phyloP scores from a whole-genome alignment of 1,284 basidiomycete genomes.

The Cryptococcus sp. region DNA sequence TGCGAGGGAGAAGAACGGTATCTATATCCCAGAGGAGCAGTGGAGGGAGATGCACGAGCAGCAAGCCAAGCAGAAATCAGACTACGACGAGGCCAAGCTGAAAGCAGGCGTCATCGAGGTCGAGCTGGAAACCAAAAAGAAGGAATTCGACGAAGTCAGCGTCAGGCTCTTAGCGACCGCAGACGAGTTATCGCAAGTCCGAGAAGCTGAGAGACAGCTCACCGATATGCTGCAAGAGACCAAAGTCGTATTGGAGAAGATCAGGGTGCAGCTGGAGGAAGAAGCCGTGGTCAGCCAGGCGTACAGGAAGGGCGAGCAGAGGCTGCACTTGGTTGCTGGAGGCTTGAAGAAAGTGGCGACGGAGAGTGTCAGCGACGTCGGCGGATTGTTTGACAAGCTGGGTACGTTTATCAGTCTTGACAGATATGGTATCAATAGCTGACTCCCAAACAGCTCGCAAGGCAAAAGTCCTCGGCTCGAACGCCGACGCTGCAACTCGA shows the following conservation, averaged over 20 bases:
- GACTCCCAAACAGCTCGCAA: slow-evolving; percentile 66
- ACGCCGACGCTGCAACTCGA: slow-evolving; percentile 65
- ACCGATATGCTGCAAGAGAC: slow-evolving; percentile 62
- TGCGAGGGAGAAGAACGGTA: slow-evolving; percentile 90
- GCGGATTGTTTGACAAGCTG: slow-evolving; percentile 77
- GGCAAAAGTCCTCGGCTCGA: slow-evolving; percentile 65
- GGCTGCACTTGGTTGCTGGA: slow-evolving; percentile 69
- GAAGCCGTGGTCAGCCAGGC: slow-evolving; percentile 74
- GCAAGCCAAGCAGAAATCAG: slow-evolving; percentile 72
- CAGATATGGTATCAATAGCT: not conserved
- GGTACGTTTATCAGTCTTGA: slow-evolving; percentile 57
- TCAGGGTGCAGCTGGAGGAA: slow-evolving; percentile 67
- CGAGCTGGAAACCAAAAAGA: slow-evolving; percentile 74
- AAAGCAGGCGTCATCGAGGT: slow-evolving; percentile 79
- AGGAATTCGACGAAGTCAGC: slow-evolving; percentile 88
- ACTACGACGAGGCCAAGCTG: slow-evolving; percentile 76
- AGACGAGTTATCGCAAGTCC: slow-evolving; percentile 65
- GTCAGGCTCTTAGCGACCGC: slow-evolving; percentile 71
- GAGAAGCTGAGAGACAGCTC: slow-evolving; percentile 60
- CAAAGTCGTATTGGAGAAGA: slow-evolving; percentile 61
- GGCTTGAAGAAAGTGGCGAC: slow-evolving; percentile 67
- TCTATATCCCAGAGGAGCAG: slow-evolving; percentile 84
- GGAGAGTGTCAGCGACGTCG: slow-evolving; percentile 72
- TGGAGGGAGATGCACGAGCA: slow-evolving; percentile 81
- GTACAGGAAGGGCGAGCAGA: slow-evolving; percentile 72